phyloP scores from a whole-genome alignment of 2,329 filamentous ascomycete species.

The Arthroderma sp. region DNA sequence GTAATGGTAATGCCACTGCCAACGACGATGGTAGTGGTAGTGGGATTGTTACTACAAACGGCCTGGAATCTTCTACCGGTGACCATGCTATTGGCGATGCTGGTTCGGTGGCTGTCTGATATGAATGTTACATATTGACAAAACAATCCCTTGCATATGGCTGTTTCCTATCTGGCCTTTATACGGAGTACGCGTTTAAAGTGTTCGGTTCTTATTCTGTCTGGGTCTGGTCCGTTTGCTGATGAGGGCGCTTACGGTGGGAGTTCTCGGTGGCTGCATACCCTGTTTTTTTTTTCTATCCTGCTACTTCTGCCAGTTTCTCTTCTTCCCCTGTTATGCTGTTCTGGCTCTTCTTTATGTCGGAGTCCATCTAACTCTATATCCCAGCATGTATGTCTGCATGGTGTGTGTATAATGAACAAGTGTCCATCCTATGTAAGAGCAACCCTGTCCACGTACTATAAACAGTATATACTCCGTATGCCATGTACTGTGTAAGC shows the following conservation, averaged over 20 bases:
- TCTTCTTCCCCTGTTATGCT: background rate
- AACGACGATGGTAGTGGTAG: background rate
- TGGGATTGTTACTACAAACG: background rate
- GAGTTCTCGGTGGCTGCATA: slow-evolving; percentile 2
- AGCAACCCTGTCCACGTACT: background rate
- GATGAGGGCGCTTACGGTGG: slow-evolving; percentile 1
- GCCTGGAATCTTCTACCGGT: background rate
- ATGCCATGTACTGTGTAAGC: background rate
- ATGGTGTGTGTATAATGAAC: background rate
- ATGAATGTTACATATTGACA: too few relatives aligned
- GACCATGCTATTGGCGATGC: background rate
- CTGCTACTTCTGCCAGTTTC: background rate
- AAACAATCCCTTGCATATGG: slow-evolving; percentile 3
- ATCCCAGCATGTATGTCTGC: background rate
- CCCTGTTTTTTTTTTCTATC: background rate
- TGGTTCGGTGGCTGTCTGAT: background rate
- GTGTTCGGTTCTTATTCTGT: background rate
- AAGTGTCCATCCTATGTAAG: background rate
- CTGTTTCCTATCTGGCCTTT: background rate
- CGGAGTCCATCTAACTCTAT: background rate
- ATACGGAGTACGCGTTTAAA: background rate
- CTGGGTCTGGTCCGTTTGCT: too few relatives aligned
- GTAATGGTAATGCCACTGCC: background rate
- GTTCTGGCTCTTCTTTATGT: slow-evolving; percentile 6
- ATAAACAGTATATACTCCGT: background rate